Base-by-base conservation (phyloP, 2,329 filamentous ascomycete genomes). In the Trichophyton mentagrophytes region DNA sequence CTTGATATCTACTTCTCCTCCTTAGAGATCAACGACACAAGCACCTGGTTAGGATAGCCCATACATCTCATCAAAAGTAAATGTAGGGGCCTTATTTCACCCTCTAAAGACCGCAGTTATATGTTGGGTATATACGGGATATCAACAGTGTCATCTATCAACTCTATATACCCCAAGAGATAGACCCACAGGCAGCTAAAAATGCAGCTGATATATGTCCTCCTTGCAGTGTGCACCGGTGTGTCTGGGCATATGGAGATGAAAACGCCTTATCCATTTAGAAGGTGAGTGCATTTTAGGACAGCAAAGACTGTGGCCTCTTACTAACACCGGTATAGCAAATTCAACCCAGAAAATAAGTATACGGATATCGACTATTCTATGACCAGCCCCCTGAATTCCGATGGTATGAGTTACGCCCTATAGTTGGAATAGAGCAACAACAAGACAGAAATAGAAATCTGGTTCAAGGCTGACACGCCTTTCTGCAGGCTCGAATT, bases 401-500 rank as follows among this genome's bases (percentile, higher is more conserved):
- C 25, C 8, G 42, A 30, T 61, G 60, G 60, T 44, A 44, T 44
- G n/a, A 15, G 15, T 6, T 7, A 44, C n/a, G 40, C n/a, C 40
- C 6, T 44, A n/a, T n/a, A 6, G n/a, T 44, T 44, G n/a, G 6
- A 20, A 44, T 17, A 6, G 40, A 7, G 40, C 3, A n/a, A n/a
- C n/a, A 7, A 15, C n/a, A n/a, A 7, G 15, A 7, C 40, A 7
- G 40, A 44, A 44, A 17, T 44, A 30, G n/a, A 40, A 36, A 36
- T n/a, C 15, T 8, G 33, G 7, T 25, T 4, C 30, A 30, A 56
- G 8, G 15, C 33, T 40, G n/a, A 27, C 17, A 25, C 33, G 6
- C 33, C 15, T 20, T 33, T 11, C n/a, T 44, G 11, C 20, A 25
- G 85, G 86, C 27, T 77, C 78, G 62, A 81, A 90, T 73, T 93